A percentile compares a stretch with the other conserved stretches of the same genome.
Conservation (phyloP, 257 asterid genomes). For the Solanum pennellii region DNA sequence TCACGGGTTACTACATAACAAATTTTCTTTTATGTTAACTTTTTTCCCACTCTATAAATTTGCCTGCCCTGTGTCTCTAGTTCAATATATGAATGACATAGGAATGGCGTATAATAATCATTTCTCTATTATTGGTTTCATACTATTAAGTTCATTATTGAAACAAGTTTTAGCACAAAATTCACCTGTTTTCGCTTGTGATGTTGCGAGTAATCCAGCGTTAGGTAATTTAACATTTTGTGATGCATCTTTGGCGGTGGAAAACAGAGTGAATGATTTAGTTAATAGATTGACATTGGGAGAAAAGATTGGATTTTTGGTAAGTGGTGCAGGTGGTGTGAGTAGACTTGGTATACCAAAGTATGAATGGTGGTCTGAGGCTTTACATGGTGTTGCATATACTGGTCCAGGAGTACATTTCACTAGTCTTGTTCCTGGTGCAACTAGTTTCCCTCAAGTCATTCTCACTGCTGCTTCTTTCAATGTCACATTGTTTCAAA, state of each 20-base stretch:
- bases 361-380: constrained; percentile 51
- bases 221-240: constrained; percentile 14
- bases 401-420: constrained; percentile 25
- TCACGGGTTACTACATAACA: not conserved
- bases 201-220: not conserved
- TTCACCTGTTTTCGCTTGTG: constrained; percentile 25
- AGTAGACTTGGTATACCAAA: constrained; percentile 24
- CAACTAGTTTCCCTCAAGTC: constrained; percentile 49
- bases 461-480: constrained; percentile 42
- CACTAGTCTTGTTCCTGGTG: constrained; percentile 20
- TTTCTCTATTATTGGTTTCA: not conserved
- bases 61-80: too few relatives aligned
- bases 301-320: constrained; percentile 28
- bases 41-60: not conserved
- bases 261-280: constrained; percentile 23
- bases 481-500: constrained; percentile 27
- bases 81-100: not conserved
- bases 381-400: constrained; percentile 31
- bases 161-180: constrained; percentile 11
- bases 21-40: not conserved
- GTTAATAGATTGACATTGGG: constrained; percentile 22
- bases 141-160: not conserved
- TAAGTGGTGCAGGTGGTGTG: constrained; percentile 4
- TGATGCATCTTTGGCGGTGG: constrained; percentile 7
- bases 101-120: not conserved